Evolutionary conservation across 73 alveolate species (phyloP), one percentile per base, ranked within the genome.

Genomic region (Stentor coeruleus): DNA sequence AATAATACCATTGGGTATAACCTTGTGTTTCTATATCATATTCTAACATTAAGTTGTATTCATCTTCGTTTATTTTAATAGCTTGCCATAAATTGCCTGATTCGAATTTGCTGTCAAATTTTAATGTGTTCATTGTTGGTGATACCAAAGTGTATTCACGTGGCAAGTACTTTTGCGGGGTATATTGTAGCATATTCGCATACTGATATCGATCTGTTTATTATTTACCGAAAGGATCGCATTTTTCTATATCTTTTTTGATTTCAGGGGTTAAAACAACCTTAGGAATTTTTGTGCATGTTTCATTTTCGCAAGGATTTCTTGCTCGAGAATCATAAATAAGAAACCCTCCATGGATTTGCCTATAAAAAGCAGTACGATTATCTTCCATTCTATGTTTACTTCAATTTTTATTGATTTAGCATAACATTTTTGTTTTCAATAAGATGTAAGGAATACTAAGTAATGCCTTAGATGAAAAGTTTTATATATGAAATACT

Each of bases 1-100:
- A 95, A 85, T 82, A 94, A 86, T 86, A 95, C 98, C 98, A 96
- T 84, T 96, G 95, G 20, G 98, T 94, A 84, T 96, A 95, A 30
- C 99, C 99, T 81, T 88, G 82, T 3, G 99, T 96, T 79, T 96
- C 94, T 38, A 93, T 88, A 84, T 96, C 99, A 81, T 92, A 91
- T 77, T 92, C 93, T 41, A 96, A 77, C 59, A 88, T 79, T 72
- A 96, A 82, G 84, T 96, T 93, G 86, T 94, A 96, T 72, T 94
- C 97, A 81, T 76, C 81, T 74, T 95, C 98, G 73, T 74, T 39
- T 30, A 91, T 0, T 60, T 88, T 91, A 28, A 38, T 15, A 1
- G 93, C 92, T 3, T 75, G 3, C 31, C 41, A 55, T 1, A 90
- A 84, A 59, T 90, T 90, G 31, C 96, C 96, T 42, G 89, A 40